These are phyloP conservation scores for Besnoitia besnoiti DNA, from an alignment of 169 alveolate species.

Conservation along the genomic window DNA sequence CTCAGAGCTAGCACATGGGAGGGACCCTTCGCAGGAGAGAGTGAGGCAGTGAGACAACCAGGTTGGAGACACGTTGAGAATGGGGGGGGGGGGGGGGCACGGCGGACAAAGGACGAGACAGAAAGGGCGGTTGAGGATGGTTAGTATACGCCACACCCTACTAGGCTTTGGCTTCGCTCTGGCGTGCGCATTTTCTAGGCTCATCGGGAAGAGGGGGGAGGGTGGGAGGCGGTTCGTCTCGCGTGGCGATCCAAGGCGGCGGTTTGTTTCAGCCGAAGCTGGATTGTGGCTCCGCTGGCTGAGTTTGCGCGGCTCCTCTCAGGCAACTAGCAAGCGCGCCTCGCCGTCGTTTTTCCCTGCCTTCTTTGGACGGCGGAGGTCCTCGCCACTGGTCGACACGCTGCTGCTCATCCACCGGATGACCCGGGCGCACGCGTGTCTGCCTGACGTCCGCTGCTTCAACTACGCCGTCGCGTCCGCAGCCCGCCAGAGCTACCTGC, in stretches of 20 bases:
- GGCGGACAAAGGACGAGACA: neutral
- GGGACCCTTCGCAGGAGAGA: too few relatives aligned
- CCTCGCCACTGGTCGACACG: neutral
- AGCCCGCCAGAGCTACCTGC: neutral
- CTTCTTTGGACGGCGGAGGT: neutral
- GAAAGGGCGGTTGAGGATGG: neutral
- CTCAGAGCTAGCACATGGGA: neutral
- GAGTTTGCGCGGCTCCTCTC: neutral
- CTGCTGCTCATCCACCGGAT: neutral
- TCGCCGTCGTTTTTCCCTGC: constrained; percentile 1
- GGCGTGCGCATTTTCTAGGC: too few relatives aligned
- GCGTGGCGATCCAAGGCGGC: too few relatives aligned
- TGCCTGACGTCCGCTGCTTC: neutral
- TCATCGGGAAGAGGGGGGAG: too few relatives aligned
- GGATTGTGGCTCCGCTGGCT: too few relatives aligned
- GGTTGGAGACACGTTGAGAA: neutral
- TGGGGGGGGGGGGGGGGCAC: neutral
- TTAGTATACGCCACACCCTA: too few relatives aligned
- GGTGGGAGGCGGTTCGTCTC: too few relatives aligned
- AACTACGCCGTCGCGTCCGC: constrained; percentile 14
- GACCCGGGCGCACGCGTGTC: neutral
- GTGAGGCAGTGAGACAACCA: too few relatives aligned
- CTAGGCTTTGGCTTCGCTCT: too few relatives aligned
- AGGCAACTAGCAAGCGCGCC: neutral
- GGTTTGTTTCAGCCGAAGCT: too few relatives aligned